Percentiles rank a stretch among this genome's conserved stretches.
These are phyloP conservation scores for Coriaria nepalensis DNA, from an alignment of 306 rosid genomes.

Conservation along the genomic window DNA sequence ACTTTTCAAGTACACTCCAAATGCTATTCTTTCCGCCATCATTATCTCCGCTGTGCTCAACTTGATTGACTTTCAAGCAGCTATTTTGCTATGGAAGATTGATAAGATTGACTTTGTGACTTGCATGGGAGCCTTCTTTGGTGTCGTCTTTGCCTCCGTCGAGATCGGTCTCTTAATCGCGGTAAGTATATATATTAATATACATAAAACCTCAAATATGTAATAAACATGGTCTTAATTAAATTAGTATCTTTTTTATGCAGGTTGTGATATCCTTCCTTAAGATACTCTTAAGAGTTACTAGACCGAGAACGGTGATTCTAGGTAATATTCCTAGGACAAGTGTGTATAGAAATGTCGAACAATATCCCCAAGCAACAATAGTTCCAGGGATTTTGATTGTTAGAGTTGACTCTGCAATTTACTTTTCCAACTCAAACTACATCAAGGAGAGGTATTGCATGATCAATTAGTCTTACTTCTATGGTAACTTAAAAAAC, in stretches of 20 bases:
- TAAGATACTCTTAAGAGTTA: conserved; percentile 81
- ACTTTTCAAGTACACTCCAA: conserved; percentile 84
- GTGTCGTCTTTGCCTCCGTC: conserved; percentile 65
- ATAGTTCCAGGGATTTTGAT: conserved; percentile 66
- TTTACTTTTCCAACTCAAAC: conserved; percentile 90
- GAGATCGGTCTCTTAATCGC: conserved; percentile 90
- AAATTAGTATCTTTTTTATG: conserved; percentile 4
- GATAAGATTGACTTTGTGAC: conserved; percentile 86
- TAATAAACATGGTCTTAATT: conserved; percentile 12
- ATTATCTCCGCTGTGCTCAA: conserved; percentile 80
- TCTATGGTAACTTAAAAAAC: neutral
- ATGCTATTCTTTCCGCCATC: conserved; percentile 77
- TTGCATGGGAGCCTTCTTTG: conserved; percentile 95
- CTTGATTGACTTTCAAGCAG: conserved; percentile 74
- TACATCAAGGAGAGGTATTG: conserved; percentile 76
- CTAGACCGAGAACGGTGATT: conserved; percentile 85
- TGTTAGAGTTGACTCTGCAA: conserved; percentile 86
- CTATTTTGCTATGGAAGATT: conserved; percentile 72
- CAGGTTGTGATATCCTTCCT: conserved; percentile 87
- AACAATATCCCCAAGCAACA: conserved; percentile 78
- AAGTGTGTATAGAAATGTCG: conserved; percentile 67
- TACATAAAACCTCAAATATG: neutral
- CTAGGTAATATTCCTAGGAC: conserved; percentile 78
- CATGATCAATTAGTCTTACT: too few species aligned
- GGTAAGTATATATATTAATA: conserved; percentile 21